A percentile compares a stretch with the other conserved stretches of the same genome.
phyloP scores from a whole-genome alignment of 2,329 filamentous ascomycete genomes.

The Colletotrichum tropicicola region DNA sequence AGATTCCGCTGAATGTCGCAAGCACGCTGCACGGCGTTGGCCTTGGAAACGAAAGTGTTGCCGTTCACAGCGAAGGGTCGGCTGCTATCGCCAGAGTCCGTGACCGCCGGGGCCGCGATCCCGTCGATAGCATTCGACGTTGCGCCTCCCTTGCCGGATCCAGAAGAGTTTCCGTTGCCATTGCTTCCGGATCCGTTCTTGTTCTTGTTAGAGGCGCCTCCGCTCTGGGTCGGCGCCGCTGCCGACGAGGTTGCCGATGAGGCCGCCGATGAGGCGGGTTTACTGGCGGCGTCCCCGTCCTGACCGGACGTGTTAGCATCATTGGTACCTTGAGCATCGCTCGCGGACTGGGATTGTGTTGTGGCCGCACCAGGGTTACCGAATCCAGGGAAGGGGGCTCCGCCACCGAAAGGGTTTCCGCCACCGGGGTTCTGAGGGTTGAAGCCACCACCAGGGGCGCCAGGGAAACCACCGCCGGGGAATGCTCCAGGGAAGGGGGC shows the following conservation, averaged over 20 bases:
- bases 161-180: slow-evolving; percentile 23
- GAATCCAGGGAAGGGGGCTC: slow-evolving; percentile 9
- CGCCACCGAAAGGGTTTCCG: not conserved
- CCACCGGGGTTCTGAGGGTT: slow-evolving; percentile 5
- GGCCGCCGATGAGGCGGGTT: slow-evolving; percentile 7
- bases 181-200: slow-evolving; percentile 15
- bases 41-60: slow-evolving; percentile 64
- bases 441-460: not conserved
- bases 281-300: slow-evolving; percentile 27
- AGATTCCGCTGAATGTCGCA: slow-evolving; percentile 72
- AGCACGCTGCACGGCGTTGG: slow-evolving; percentile 65
- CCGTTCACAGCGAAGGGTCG: slow-evolving; percentile 67
- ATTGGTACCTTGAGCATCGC: not conserved
- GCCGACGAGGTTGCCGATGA: slow-evolving; percentile 19
- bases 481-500: not conserved
- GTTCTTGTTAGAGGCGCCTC: slow-evolving; percentile 21
- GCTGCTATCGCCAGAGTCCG: slow-evolving; percentile 53
- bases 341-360: slow-evolving; percentile 17
- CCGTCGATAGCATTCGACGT: slow-evolving; percentile 55
- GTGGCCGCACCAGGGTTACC: slow-evolving; percentile 23
- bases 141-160: slow-evolving; percentile 38
- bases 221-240: slow-evolving; percentile 16
- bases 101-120: slow-evolving; percentile 59
- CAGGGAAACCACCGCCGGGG: not conserved
- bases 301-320: slow-evolving; percentile 23